A percentile compares a stretch with the other conserved stretches of the same genome.
Evolutionary conservation across 208 protist genomes (phyloP).

Genomic region (Leishmania guyanensis): DNA sequence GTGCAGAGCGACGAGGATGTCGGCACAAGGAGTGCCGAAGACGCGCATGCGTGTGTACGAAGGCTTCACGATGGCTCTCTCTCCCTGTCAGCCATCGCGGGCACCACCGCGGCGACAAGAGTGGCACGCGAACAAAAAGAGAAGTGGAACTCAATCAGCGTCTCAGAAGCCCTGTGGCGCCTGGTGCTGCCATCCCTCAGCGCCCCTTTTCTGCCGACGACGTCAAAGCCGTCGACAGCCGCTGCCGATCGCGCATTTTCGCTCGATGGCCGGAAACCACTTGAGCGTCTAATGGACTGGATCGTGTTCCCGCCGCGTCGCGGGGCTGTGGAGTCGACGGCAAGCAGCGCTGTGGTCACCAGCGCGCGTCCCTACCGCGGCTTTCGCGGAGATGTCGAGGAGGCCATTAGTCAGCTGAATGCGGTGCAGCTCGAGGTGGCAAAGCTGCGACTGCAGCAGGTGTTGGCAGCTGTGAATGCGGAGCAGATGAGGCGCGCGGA

Average conservation of each 20-base stretch:
- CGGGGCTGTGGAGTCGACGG: not conserved
- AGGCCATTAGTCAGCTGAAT: slow-evolving; percentile 23
- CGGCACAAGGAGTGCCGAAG: not conserved
- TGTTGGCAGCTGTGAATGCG: slow-evolving; percentile 18
- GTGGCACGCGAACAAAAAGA: slow-evolving; percentile 13
- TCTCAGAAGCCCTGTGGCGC: slow-evolving; percentile 24
- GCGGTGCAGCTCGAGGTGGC: slow-evolving; percentile 39
- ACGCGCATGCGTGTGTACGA: not conserved
- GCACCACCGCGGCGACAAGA: not conserved
- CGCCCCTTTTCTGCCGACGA: slow-evolving; percentile 8
- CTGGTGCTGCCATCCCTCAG: slow-evolving; percentile 27
- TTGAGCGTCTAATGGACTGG: not conserved
- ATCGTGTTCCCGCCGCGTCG: not conserved
- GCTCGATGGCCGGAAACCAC: not conserved
- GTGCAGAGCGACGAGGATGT: slow-evolving; percentile 1
- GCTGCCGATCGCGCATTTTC: not conserved
- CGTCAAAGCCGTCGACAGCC: not conserved
- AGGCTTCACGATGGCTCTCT: not conserved
- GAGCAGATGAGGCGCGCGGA: slow-evolving; percentile 7
- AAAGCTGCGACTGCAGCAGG: slow-evolving; percentile 34
- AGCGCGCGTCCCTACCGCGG: slow-evolving; percentile 10
- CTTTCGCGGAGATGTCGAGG: slow-evolving; percentile 33
- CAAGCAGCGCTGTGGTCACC: not conserved
- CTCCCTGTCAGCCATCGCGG: not conserved
- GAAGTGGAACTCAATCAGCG: slow-evolving; percentile 24